Evolutionary conservation across 352 stramenopile genomes (phyloP).

Genomic region (Phytophthora quininea): DNA sequence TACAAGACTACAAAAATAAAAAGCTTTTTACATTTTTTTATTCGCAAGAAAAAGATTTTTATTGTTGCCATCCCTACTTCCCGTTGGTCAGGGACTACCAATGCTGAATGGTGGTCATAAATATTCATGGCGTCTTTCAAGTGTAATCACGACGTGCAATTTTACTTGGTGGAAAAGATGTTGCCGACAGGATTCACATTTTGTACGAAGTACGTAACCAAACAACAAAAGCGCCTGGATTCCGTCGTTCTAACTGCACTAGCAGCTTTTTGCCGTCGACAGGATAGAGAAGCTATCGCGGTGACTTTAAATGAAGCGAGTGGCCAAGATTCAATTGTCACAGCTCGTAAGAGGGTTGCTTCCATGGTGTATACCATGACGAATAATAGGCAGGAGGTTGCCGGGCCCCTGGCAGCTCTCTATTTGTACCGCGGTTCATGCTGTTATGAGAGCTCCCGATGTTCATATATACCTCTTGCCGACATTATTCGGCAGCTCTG

Average conservation of each 20-base stretch:
- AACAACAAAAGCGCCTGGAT: slow-evolving; percentile 12
- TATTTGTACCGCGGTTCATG: neutral
- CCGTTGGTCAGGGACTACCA: no score
- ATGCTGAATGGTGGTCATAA: no score
- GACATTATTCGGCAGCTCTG: neutral
- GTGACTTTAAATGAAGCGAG: neutral
- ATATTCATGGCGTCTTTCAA: slow-evolving; percentile 13
- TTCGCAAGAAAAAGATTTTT: no score
- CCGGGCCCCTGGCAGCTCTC: neutral
- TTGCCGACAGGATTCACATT: slow-evolving; percentile 4
- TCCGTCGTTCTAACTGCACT: slow-evolving; percentile 6
- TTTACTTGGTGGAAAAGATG: neutral
- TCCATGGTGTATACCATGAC: neutral
- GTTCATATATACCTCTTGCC: neutral
- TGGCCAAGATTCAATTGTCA: neutral
- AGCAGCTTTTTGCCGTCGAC: slow-evolving; percentile 1
- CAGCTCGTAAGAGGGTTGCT: neutral
- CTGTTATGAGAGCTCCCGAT: neutral
- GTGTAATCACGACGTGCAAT: slow-evolving; percentile 4
- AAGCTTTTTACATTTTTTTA: no score
- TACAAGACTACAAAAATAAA: no score
- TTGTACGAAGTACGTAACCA: slow-evolving; percentile 16
- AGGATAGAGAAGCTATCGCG: neutral
- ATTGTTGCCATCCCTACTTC: no score
- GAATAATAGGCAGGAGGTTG: neutral